These are phyloP conservation scores for Naumovozyma castellii DNA, from an alignment of 805 yeast genomes.

Conservation along the genomic window DNA sequence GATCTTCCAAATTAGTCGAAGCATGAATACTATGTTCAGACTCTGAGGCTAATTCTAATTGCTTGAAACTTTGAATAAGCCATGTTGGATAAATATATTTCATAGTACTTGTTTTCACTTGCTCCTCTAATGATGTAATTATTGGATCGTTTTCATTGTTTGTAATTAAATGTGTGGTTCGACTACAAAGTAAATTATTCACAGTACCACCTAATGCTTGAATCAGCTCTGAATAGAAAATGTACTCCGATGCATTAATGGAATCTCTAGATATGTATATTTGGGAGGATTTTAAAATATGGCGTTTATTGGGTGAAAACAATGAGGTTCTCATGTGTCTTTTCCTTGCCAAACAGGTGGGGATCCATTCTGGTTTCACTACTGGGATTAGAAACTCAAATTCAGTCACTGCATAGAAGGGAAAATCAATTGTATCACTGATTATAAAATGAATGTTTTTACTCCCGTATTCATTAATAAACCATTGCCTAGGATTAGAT, in stretches of 20 bases:
- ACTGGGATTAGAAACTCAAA: conserved; percentile 27
- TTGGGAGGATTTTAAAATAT: conserved; percentile 51
- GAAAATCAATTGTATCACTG: conserved; percentile 14
- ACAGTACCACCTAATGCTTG: conserved; percentile 71
- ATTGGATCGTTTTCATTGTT: conserved; percentile 48
- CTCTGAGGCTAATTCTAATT: conserved; percentile 43
- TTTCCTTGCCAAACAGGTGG: conserved; percentile 12
- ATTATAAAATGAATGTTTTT: conserved; percentile 21
- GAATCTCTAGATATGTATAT: conserved; percentile 34
- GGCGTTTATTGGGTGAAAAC: conserved; percentile 64
- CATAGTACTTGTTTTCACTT: conserved; percentile 33
- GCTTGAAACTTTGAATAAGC: conserved; percentile 61
- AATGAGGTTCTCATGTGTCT: conserved; percentile 18
- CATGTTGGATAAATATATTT: conserved; percentile 68
- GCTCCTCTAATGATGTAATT: conserved; percentile 41
- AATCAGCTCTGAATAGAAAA: conserved; percentile 49
- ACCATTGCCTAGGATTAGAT: conserved; percentile 8
- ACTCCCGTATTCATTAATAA: conserved; percentile 6
- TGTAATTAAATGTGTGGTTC: conserved; percentile 74
- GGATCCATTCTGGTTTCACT: conserved; percentile 22
- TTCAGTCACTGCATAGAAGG: conserved; percentile 23
- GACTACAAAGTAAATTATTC: conserved; percentile 48
- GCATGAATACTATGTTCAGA: conserved; percentile 38
- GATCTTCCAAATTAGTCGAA: conserved; percentile 8
- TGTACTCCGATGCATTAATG: conserved; percentile 52